phyloP scores from a whole-genome alignment of 2,329 filamentous ascomycete species.

The Coniella vitis region DNA sequence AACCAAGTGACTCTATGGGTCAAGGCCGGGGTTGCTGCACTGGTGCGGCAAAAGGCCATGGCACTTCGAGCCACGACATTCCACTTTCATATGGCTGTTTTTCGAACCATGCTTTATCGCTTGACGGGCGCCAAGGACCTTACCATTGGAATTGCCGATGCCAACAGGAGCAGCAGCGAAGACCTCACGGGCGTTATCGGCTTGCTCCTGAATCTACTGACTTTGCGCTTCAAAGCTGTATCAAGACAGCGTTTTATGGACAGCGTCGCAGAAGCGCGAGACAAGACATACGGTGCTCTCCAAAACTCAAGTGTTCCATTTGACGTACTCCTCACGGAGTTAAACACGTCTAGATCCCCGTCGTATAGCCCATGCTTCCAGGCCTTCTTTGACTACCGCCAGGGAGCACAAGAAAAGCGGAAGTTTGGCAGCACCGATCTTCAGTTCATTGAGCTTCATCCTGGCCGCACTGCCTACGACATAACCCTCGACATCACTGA shows the following conservation, averaged over 20 bases:
- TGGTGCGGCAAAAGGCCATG: neutral
- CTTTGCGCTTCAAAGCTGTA: slow-evolving; percentile 30
- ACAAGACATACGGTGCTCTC: slow-evolving; percentile 29
- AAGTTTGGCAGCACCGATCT: neutral
- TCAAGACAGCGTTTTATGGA: slow-evolving; percentile 14
- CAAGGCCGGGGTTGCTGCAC: neutral
- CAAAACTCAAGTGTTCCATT: slow-evolving; percentile 39
- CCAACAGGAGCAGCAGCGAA: slow-evolving; percentile 32
- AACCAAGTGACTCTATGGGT: too few relatives aligned
- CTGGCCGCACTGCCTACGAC: slow-evolving; percentile 22
- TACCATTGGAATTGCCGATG: slow-evolving; percentile 41
- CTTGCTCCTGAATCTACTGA: slow-evolving; percentile 41
- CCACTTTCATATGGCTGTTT: slow-evolving; percentile 38
- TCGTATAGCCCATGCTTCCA: slow-evolving; percentile 42
- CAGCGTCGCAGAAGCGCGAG: slow-evolving; percentile 19
- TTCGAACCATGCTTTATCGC: slow-evolving; percentile 29
- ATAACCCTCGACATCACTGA: slow-evolving; percentile 32
- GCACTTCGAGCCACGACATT: slow-evolving; percentile 24
- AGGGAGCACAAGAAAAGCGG: neutral
- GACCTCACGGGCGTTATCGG: slow-evolving; percentile 33
- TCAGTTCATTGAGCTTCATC: neutral
- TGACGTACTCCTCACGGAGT: slow-evolving; percentile 37
- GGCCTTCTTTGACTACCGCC: slow-evolving; percentile 27
- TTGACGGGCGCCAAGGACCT: slow-evolving; percentile 31
- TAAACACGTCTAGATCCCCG: slow-evolving; percentile 32